Percentiles rank a stretch among this genome's conserved stretches.
Conservation (phyloP, 306 rosid species). For the Trifolium fragiferum region DNA sequence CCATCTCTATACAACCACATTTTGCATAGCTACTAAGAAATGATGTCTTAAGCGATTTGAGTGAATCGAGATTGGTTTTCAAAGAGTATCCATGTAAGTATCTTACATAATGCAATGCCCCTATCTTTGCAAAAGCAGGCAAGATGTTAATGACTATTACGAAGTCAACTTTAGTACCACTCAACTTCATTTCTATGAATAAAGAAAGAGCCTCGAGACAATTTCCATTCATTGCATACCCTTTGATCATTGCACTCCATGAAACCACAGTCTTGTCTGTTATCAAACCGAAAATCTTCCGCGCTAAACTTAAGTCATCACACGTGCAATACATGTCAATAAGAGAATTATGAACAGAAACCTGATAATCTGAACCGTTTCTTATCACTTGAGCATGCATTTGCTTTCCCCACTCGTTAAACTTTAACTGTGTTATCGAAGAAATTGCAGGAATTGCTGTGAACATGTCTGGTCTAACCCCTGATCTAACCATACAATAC, state of each 20-base stretch:
- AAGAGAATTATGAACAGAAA: conserved; percentile 68
- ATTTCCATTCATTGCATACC: conserved; percentile 56
- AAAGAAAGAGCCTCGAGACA: conserved; percentile 61
- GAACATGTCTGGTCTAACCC: conserved; percentile 70
- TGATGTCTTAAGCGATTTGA: conserved; percentile 62
- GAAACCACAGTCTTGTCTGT: conserved; percentile 61
- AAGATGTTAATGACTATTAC: conserved; percentile 63
- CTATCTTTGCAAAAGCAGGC: conserved; percentile 73
- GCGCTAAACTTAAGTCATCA: conserved; percentile 43
- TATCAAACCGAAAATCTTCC: conserved; percentile 52
- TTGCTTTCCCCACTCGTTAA: conserved; percentile 62
- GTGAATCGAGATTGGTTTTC: conserved; percentile 63
- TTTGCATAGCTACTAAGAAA: conserved; percentile 77
- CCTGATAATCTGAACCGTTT: conserved; percentile 69
- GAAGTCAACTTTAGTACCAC: conserved; percentile 60
- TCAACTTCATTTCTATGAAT: conserved; percentile 58
- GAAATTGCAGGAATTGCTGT: conserved; percentile 75
- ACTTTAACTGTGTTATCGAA: conserved; percentile 54
- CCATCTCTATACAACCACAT: conserved; percentile 78
- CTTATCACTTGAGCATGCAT: conserved; percentile 72
- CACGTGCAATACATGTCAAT: conserved; percentile 73
- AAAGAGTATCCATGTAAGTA: conserved; percentile 66
- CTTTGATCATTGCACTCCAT: conserved; percentile 82
- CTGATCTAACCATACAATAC: conserved; percentile 58
- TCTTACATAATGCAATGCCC: conserved; percentile 74